These are phyloP conservation scores for Centrapalus pauciflorus DNA, from an alignment of 129 eudicot genomes.

Conservation along the genomic window DNA sequence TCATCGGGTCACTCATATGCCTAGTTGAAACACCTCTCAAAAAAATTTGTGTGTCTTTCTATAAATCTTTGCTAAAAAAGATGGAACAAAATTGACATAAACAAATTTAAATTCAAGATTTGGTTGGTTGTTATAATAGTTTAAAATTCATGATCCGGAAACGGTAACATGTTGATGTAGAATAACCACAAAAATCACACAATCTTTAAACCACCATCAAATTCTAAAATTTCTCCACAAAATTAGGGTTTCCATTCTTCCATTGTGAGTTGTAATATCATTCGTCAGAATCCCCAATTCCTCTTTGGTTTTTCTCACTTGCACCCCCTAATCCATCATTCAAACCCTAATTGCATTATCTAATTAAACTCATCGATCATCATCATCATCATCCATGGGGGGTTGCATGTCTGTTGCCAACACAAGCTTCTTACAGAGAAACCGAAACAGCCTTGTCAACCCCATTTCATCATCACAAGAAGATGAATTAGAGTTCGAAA, in stretches of 20 bases:
- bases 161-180: background rate
- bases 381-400: slow-evolving; percentile 44
- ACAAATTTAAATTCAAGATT: background rate
- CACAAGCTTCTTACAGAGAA: slow-evolving; percentile 23
- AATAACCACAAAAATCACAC: slow-evolving; percentile 12
- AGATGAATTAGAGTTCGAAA: background rate
- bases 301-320: slow-evolving; percentile 10
- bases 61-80: too few species aligned
- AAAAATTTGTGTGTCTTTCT: too few species aligned
- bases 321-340: slow-evolving; percentile 26
- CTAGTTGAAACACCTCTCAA: too few species aligned
- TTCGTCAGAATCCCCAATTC: slow-evolving; percentile 13
- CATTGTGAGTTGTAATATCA: slow-evolving; percentile 1
- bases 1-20: too few species aligned
- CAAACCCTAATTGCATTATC: slow-evolving; percentile 23
- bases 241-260: slow-evolving; percentile 14
- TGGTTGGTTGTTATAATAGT: too few species aligned
- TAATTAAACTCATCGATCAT: background rate
- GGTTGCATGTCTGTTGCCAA: slow-evolving; percentile 59
- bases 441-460: slow-evolving; percentile 11
- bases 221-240: slow-evolving; percentile 13
- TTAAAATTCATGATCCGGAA: too few species aligned
- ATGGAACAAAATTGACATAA: background rate
- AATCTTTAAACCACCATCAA: slow-evolving; percentile 15
- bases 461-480: slow-evolving; percentile 5